A percentile compares a stretch with the other conserved stretches of the same genome.
Conservation (phyloP, 768 basidiomycete species). For the Cantharellus cinnabarinus region DNA sequence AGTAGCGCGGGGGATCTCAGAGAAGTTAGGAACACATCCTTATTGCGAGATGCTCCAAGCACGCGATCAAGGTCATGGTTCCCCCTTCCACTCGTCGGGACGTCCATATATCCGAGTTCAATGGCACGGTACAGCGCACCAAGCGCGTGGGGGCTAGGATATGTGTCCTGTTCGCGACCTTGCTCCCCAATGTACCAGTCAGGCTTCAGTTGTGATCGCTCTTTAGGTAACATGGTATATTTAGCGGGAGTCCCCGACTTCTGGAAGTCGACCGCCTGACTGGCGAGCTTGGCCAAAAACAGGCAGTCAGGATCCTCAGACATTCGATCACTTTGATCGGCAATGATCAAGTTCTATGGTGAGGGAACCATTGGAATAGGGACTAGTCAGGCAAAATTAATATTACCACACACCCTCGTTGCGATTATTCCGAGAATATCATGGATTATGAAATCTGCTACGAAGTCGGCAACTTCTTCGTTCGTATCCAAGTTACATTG, state of each 20-base stretch:
- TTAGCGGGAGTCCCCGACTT: constrained; percentile 9
- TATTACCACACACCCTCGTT: constrained; percentile 25
- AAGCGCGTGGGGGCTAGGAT: constrained; percentile 33
- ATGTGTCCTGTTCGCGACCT: constrained; percentile 12
- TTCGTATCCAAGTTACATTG: constrained; percentile 21
- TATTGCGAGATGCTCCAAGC: not conserved
- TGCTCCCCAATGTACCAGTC: constrained; percentile 8
- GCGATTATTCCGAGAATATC: constrained; percentile 49
- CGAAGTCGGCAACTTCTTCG: constrained; percentile 45
- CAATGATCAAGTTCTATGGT: constrained; percentile 25
- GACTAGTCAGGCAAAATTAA: not conserved
- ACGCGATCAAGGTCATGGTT: not conserved
- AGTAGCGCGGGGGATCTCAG: not conserved
- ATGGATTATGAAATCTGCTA: constrained; percentile 46
- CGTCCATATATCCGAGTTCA: constrained; percentile 19
- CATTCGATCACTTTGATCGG: constrained; percentile 40
- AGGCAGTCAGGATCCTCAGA: constrained; percentile 29
- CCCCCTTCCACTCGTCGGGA: constrained; percentile 10
- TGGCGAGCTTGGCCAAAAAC: constrained; percentile 32
- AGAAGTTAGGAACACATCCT: not conserved
- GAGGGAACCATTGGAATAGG: constrained; percentile 1
- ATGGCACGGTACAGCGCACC: constrained; percentile 44
- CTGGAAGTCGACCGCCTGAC: constrained; percentile 9
- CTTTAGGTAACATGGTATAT: constrained; percentile 1
- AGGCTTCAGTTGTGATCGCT: constrained; percentile 1